Percentiles rank a stretch among this genome's conserved stretches.
Evolutionary conservation across 2,329 filamentous ascomycete species (phyloP).

Genomic region (Nemania diffusa): DNA sequence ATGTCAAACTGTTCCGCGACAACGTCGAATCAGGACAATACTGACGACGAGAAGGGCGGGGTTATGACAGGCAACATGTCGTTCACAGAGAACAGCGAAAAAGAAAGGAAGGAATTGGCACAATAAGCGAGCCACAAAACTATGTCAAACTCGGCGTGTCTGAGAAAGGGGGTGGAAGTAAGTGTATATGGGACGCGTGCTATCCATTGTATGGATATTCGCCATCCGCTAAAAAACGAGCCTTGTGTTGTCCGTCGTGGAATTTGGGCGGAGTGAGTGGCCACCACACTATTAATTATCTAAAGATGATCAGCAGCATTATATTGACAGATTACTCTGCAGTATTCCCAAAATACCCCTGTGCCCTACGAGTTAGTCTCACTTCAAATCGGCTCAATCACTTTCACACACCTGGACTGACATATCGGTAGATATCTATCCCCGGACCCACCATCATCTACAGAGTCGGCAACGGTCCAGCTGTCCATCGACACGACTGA

Average conservation of each 20-base stretch:
- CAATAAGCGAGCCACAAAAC: not conserved
- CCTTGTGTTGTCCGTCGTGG: slow-evolving; percentile 14
- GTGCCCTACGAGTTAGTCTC: slow-evolving; percentile 11
- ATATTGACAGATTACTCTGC: not conserved
- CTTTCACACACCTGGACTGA: not conserved
- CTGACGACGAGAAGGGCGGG: not conserved
- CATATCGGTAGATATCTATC: slow-evolving; percentile 16
- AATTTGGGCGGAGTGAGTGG: slow-evolving; percentile 18
- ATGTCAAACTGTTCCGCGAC: not conserved
- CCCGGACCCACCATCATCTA: slow-evolving; percentile 14
- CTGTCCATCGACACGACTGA: slow-evolving; percentile 40
- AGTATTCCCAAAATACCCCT: slow-evolving; percentile 7
- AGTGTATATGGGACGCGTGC: not conserved
- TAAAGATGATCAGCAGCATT: not conserved
- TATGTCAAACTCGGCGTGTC: slow-evolving; percentile 13
- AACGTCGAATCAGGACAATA: not conserved
- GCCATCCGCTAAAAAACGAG: not conserved
- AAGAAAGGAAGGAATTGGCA: not conserved
- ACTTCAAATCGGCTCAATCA: not conserved
- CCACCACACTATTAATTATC: not conserved
- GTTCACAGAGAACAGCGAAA: not conserved
- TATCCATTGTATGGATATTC: not conserved
- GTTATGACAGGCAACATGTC: not conserved
- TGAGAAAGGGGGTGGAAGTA: slow-evolving; percentile 9
- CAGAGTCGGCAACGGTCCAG: not conserved